Conservation (phyloP, 163 green algal genomes). For the Prototheca wickerhamii region DNA sequence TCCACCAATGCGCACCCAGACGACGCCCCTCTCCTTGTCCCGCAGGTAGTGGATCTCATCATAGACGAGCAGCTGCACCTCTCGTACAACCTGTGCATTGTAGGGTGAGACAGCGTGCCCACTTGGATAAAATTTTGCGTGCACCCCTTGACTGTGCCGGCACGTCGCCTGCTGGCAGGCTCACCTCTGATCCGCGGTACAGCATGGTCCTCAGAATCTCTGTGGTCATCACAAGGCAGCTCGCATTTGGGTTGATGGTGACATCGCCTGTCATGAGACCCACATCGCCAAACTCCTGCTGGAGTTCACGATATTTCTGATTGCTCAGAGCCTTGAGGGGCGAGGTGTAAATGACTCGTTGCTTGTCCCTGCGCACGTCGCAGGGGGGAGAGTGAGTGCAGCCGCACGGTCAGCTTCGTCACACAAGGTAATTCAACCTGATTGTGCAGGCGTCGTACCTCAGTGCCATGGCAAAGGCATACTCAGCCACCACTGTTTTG, state of each 20-base stretch:
- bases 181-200: conserved; percentile 68
- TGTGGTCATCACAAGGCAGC: conserved; percentile 97
- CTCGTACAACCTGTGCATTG: conserved; percentile 30
- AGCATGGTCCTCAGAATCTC: conserved; percentile 96
- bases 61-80: conserved; percentile 72
- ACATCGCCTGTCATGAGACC: conserved; percentile 94
- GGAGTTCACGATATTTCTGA: conserved; percentile 89
- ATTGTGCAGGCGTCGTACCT: conserved; percentile 23
- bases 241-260: conserved; percentile 82
- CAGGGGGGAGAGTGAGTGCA: not conserved
- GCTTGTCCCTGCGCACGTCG: conserved; percentile 52
- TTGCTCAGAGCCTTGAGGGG: conserved; percentile 96
- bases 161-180: not conserved
- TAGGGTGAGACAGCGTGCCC: too few species aligned
- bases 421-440: not conserved
- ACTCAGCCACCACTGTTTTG: conserved; percentile 97
- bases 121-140: too few species aligned
- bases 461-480: conserved; percentile 90
- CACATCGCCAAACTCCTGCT: conserved; percentile 82
- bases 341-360: conserved; percentile 91
- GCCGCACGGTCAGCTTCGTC: too few species aligned
- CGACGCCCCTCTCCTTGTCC: conserved; percentile 92
- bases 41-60: conserved; percentile 83
- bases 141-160: not conserved
- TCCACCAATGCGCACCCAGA: conserved; percentile 62